Evolutionary conservation across 352 stramenopile genomes (phyloP), one percentile per base, ranked within the genome.

Genomic region (Phytopythium delawarense): DNA sequence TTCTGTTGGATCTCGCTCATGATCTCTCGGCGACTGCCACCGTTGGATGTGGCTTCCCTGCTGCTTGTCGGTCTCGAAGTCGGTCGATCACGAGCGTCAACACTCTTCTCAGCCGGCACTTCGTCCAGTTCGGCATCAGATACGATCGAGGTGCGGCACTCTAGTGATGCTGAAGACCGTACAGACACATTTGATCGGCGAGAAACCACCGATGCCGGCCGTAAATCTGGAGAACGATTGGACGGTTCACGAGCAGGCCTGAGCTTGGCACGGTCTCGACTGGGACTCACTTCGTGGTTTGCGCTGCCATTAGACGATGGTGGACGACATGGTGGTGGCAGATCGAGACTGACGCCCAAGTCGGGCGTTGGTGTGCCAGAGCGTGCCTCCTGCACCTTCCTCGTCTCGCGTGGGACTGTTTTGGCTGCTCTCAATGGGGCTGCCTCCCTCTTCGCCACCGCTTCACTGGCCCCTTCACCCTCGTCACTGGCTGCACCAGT

Each of bases 1-100:
- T 78, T 83, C 44, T 70, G 70, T 48, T 78, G 72, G 45, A 88
- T 87, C 56, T 83, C 66, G 18, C 64, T 67, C 46, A 88, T 42
- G 55, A 86, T 81, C 13, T 70, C 67, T 53, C 63, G 50, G 13
- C 78, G 48, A 32, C 25, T 54, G 25, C 7, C 28, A 12, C 25
- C 5, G 6, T 34, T 35, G 20, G 13, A 18, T 11, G 2, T 7
- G 4, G 0, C 48, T 35, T 15, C 25, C 12, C 25, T 25, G 32
- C 46, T 54, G 16, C 48, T 21, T 35, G 48, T 21, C 4, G 48
- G 48, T 23, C 48, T 54, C 23, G 28, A 54, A 7, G 3, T 1
- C 48, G 23, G 25, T 1, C 48, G 4, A 7, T 35, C 7, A 7
- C 5, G 7, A 23, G 4, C 15, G 21, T 37, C 6, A 21, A 13